Evolutionary conservation across 108 stramenopile species (phyloP).

Genomic region (Stephanodiscus minutulus): DNA sequence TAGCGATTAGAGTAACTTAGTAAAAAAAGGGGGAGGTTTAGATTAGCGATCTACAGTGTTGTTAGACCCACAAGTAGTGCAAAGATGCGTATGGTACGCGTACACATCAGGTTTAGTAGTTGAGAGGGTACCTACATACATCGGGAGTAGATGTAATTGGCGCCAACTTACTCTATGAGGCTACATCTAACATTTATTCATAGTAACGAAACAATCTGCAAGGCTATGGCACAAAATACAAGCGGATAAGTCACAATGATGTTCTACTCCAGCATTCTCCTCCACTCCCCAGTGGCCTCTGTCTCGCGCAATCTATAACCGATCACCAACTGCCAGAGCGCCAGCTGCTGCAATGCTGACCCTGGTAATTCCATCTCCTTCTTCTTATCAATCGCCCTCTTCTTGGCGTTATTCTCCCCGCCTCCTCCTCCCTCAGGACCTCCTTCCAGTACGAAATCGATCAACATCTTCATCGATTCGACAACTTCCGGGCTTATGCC

Average conservation of each 20-base stretch:
- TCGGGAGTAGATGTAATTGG: too few relatives aligned
- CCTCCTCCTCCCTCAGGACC: conserved; percentile 47
- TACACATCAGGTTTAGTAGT: too few relatives aligned
- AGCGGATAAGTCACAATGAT: not conserved
- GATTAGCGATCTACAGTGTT: too few relatives aligned
- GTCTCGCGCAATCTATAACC: conserved; percentile 89
- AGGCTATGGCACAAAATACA: not conserved
- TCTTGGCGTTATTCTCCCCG: conserved; percentile 18
- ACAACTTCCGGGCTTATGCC: conserved; percentile 83
- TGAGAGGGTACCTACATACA: too few relatives aligned
- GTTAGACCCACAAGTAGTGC: too few relatives aligned
- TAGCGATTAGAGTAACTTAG: too few relatives aligned
- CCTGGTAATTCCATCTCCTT: conserved; percentile 87
- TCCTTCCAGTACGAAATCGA: conserved; percentile 86
- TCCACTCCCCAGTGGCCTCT: conserved; percentile 87
- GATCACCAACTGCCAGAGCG: conserved; percentile 89
- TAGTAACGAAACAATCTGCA: not conserved
- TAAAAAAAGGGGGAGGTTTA: too few relatives aligned
- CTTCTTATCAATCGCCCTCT: conserved; percentile 24
- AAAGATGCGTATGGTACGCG: too few relatives aligned
- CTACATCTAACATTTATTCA: too few relatives aligned
- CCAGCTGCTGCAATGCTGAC: conserved; percentile 82
- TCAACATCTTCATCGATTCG: conserved; percentile 86
- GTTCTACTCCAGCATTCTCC: conserved; percentile 64
- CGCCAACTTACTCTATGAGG: too few relatives aligned